A percentile compares a stretch with the other conserved stretches of the same genome.
phyloP scores from a whole-genome alignment of 75 land plant species.

The Gnetum montanum region DNA sequence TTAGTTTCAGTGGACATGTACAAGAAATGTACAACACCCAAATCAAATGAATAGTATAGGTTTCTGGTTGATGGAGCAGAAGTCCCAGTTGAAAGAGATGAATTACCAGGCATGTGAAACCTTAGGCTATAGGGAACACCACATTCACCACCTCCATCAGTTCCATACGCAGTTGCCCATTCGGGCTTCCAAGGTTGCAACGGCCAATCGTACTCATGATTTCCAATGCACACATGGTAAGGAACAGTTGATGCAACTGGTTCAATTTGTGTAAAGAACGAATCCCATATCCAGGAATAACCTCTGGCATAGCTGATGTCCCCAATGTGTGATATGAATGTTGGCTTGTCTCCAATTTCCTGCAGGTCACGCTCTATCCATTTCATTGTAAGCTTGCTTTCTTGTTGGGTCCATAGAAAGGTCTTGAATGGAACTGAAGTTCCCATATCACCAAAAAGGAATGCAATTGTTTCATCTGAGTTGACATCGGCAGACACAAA shows the following conservation, averaged over 20 bases:
- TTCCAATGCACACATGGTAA: constrained; percentile 86
- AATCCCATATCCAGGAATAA: constrained; percentile 85
- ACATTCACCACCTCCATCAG: constrained; percentile 93
- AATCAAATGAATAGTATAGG: constrained; percentile 66
- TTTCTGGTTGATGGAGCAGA: constrained; percentile 52
- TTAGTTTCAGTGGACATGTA: constrained; percentile 83
- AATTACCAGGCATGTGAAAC: constrained; percentile 88
- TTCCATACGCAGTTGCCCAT: constrained; percentile 57
- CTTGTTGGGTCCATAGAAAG: constrained; percentile 67
- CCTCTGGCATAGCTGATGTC: constrained; percentile 95
- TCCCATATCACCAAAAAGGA: constrained; percentile 97
- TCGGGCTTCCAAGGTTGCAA: constrained; percentile 79
- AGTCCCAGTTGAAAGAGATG: constrained; percentile 51
- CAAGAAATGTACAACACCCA: constrained; percentile 75
- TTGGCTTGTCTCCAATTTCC: constrained; percentile 56
- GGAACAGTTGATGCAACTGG: constrained; percentile 77
- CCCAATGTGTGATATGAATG: constrained; percentile 83
- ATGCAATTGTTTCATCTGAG: constrained; percentile 65
- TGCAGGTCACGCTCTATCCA: constrained; percentile 76
- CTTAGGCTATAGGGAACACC: constrained; percentile 85
- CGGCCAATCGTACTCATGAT: constrained; percentile 95
- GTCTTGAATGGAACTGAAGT: constrained; percentile 64
- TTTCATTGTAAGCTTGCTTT: constrained; percentile 61
- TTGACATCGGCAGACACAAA: constrained; percentile 50
- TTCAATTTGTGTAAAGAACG: constrained; percentile 66